Conservation (phyloP, 345 rosid species). For the Streptanthus diversifolius region DNA sequence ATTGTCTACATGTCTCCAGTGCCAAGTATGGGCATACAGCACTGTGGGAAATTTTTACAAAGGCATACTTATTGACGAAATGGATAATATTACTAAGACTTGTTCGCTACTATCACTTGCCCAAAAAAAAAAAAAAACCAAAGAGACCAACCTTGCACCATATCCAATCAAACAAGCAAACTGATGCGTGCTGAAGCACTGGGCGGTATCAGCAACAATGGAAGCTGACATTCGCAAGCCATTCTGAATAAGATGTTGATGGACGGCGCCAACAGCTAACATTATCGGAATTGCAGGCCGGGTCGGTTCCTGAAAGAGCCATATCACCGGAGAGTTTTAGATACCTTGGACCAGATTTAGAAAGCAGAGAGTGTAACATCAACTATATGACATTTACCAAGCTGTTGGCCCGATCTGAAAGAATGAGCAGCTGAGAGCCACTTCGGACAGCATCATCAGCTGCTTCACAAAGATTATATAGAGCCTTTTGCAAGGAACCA, state of each 20-base stretch:
- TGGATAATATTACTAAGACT: background rate
- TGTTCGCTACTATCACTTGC: background rate
- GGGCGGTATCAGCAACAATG: constrained; percentile 91
- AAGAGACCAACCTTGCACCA: constrained; percentile 78
- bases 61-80: background rate
- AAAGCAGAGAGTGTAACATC: background rate
- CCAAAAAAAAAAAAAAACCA: background rate
- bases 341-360: background rate
- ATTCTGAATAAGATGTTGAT: constrained; percentile 98
- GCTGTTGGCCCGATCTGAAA: constrained; percentile 75
- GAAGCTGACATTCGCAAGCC: constrained; percentile 95
- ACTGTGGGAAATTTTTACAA: constrained; percentile 38
- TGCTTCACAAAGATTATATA: constrained; percentile 75
- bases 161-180: constrained; percentile 97
- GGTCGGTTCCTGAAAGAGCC: constrained; percentile 70
- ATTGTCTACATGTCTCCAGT: constrained; percentile 91
- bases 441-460: constrained; percentile 98
- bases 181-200: constrained; percentile 99
- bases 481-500: constrained; percentile 77
- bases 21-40: constrained; percentile 96
- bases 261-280: constrained; percentile 97
- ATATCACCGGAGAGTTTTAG: background rate
- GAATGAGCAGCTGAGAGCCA: constrained; percentile 92
- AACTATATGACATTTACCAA: constrained; percentile 44
- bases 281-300: constrained; percentile 91